Evolutionary conservation across 257 asterid genomes (phyloP).

Genomic region (Solanum pimpinellifolium): DNA sequence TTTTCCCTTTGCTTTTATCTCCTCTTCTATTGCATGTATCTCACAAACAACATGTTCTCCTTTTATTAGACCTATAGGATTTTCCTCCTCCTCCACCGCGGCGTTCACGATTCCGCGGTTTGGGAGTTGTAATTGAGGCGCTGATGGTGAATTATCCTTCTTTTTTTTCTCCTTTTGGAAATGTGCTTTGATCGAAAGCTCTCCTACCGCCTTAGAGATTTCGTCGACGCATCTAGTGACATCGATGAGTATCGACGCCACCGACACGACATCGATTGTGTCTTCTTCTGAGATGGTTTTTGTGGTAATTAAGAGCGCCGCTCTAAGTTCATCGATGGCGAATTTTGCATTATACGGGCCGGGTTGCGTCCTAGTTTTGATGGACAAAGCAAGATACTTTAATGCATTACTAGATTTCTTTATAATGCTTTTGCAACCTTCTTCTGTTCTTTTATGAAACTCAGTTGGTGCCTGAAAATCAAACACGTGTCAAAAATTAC

Average conservation of each 20-base stretch:
- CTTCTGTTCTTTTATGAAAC: slow-evolving; percentile 13
- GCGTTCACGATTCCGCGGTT: neutral
- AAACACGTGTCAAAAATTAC: too few species aligned
- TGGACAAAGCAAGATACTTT: slow-evolving; percentile 24
- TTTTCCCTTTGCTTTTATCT: neutral
- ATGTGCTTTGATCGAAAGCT: slow-evolving; percentile 12
- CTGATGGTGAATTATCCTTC: neutral
- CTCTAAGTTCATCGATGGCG: slow-evolving; percentile 19
- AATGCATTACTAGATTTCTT: slow-evolving; percentile 31
- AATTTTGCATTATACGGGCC: slow-evolving; percentile 18
- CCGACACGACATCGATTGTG: neutral
- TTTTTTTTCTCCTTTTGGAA: neutral
- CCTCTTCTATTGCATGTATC: neutral
- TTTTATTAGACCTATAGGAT: neutral
- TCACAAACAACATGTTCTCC: neutral
- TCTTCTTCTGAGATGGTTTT: neutral
- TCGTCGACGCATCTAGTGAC: slow-evolving; percentile 4
- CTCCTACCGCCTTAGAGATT: slow-evolving; percentile 8
- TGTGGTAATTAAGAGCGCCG: neutral
- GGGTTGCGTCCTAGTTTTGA: slow-evolving; percentile 28
- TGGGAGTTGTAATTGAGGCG: neutral
- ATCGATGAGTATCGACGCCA: slow-evolving; percentile 17
- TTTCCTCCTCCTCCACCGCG: neutral
- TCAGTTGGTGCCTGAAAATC: slow-evolving; percentile 5
- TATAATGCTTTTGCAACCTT: slow-evolving; percentile 33